phyloP scores from a whole-genome alignment of 2,329 filamentous ascomycete genomes.

The Whalleya microplaca region DNA sequence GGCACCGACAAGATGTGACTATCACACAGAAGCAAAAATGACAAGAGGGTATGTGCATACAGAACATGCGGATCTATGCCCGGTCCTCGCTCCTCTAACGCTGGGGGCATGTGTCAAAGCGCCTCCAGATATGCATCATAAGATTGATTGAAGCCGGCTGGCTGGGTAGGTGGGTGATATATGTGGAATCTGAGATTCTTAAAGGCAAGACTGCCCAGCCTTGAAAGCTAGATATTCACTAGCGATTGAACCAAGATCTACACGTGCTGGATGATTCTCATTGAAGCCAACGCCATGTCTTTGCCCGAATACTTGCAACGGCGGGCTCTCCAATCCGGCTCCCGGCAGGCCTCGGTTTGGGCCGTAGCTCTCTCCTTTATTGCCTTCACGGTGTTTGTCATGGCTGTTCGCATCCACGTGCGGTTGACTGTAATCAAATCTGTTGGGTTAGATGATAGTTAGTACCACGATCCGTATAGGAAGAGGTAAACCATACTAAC shows the following conservation, averaged over 20 bases:
- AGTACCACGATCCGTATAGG: background rate
- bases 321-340: constrained; percentile 2
- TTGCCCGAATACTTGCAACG: background rate
- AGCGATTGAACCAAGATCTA: background rate
- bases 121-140: background rate
- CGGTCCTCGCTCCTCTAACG: background rate
- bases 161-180: no score
- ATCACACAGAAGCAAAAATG: background rate
- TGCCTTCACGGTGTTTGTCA: constrained; percentile 2
- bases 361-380: constrained; percentile 9
- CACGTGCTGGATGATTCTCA: background rate
- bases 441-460: constrained; percentile 11
- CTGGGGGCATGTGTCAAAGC: background rate
- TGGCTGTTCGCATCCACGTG: constrained; percentile 10
- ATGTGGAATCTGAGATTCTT: background rate
- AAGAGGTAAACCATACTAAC: background rate
- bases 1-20: background rate
- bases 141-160: background rate
- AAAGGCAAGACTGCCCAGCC: background rate
- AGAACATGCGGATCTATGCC: background rate
- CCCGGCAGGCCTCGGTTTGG: constrained; percentile 10
- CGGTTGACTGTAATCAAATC: constrained; percentile 9
- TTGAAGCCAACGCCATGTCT: background rate
- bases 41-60: background rate
- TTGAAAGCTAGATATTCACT: background rate